Evolutionary conservation across 2,329 filamentous ascomycete species (phyloP), one percentile per base, ranked within the genome.

Genomic region (Didymella pinodella): DNA sequence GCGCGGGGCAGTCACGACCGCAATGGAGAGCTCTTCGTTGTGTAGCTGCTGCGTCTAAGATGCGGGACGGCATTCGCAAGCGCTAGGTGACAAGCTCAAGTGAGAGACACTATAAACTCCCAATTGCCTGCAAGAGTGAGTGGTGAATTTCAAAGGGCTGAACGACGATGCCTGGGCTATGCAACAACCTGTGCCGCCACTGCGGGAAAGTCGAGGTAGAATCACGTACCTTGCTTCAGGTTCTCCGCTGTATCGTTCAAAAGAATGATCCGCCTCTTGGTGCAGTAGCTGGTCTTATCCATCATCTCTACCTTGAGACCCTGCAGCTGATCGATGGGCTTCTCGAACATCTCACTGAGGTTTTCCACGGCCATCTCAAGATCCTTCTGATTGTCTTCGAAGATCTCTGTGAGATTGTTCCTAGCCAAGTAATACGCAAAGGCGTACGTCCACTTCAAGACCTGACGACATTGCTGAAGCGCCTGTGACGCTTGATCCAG

Each of bases 331-430:
- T 88, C 81, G n/a, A 94, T 92, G 0, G 93, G 92, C 81, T 96
- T 97, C 84, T 99, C 95, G 67, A 99, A 99, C 92, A 99, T 97
- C 78, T 97, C 93, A n/a, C 92, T 97, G 65, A 99, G 81, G 57
- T 91, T 93, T 80, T 99, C 95, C 0, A 98, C 95, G 0, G 95
- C 94, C 88, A 99, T 90, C 78, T 99, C 95, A 25, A 99, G 81
- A 75, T 99, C 95, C 78, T 97, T 97, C 73, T 99, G 95, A 76
- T 99, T 99, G 77, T 98, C 93, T 77, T 99, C 95, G 61, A 99
- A 99, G 53, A 99, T 98, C 74, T 94, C 92, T 0, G 95, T 98
- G 55, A 95, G 82, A 73, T 99, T 98, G 83, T 97, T 98, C 55
- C 92, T 88, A 2, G 90, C 90, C n/a, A 99, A 87, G 74, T 99